Evolutionary conservation across 495 filamentous ascomycete genomes (phyloP).

Genomic region (Immersiella caudata): DNA sequence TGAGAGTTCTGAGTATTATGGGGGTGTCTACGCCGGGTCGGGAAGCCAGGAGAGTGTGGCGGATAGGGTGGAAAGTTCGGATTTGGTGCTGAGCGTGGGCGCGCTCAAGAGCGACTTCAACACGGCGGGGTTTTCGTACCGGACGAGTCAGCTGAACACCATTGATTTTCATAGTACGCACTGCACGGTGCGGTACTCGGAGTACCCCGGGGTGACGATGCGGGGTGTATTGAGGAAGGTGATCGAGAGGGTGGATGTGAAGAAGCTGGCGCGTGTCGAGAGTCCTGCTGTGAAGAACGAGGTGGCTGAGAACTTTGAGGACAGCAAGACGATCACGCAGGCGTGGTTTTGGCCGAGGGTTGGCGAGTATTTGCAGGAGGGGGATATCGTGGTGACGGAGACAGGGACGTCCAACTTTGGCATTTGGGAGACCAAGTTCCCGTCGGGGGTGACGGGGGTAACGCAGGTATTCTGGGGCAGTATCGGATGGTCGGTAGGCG

Average conservation of each 20-base stretch:
- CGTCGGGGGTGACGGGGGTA: conserved; percentile 70
- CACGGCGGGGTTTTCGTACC: conserved; percentile 86
- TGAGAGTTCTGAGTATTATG: conserved; percentile 73
- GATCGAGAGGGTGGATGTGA: conserved; percentile 60
- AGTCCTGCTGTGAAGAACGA: conserved; percentile 57
- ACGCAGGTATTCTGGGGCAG: conserved; percentile 89
- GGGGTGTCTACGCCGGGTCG: conserved; percentile 84
- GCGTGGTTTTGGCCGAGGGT: conserved; percentile 84
- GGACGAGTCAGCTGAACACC: conserved; percentile 75
- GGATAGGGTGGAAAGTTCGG: conserved; percentile 75
- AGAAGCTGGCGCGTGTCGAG: conserved; percentile 52
- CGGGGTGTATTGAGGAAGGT: conserved; percentile 81
- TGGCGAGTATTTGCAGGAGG: conserved; percentile 72
- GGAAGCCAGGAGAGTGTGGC: conserved; percentile 73
- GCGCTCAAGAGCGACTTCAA: conserved; percentile 88
- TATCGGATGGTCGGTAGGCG: conserved; percentile 81
- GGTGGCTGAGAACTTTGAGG: conserved; percentile 56
- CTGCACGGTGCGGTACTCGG: conserved; percentile 74
- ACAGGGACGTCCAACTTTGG: conserved; percentile 91
- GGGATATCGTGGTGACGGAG: conserved; percentile 84
- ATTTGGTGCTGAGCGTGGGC: conserved; percentile 82
- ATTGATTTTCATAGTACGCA: conserved; percentile 86
- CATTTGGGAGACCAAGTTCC: conserved; percentile 86
- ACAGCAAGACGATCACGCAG: conserved; percentile 68
- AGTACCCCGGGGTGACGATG: conserved; percentile 85